Conservation (phyloP, 176 grass and related monocot genomes). For the Carex parvula region DNA sequence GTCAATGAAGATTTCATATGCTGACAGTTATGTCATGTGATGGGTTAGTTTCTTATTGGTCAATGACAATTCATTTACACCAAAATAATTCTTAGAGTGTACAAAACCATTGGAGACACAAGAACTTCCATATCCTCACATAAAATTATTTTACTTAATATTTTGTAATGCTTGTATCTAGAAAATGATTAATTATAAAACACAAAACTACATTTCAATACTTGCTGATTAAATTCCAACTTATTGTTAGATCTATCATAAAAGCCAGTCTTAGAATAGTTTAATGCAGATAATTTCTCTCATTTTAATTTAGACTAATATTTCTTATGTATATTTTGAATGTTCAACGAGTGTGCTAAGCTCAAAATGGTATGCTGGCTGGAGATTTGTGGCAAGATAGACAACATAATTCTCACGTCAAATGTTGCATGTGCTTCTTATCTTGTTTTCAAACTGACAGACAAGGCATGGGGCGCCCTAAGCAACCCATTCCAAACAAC, state of each 20-base stretch:
- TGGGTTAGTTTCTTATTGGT: background rate
- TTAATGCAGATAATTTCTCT: background rate
- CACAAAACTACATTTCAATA: background rate
- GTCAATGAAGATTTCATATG: too few relatives aligned
- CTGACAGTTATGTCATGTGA: background rate
- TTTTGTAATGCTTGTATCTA: background rate
- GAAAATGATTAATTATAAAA: background rate
- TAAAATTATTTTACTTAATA: background rate
- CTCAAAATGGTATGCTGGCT: conserved; percentile 55
- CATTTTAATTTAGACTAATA: background rate
- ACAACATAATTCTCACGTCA: conserved; percentile 36
- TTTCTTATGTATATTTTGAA: conserved; percentile 3
- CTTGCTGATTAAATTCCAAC: background rate
- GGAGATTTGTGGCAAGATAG: conserved; percentile 49
- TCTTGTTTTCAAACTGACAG: conserved; percentile 41
- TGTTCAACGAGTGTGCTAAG: conserved; percentile 36
- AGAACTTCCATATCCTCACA: background rate
- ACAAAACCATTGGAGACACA: background rate
- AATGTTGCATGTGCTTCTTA: conserved; percentile 33
- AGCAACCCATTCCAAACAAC: background rate
- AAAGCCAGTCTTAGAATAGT: background rate
- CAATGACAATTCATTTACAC: background rate
- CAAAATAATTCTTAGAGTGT: background rate
- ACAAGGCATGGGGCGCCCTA: background rate
- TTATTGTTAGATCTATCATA: background rate